Evolutionary conservation across 352 stramenopile genomes (phyloP), one percentile per base, ranked within the genome.

Genomic region (Elongisporangium prolatum): DNA sequence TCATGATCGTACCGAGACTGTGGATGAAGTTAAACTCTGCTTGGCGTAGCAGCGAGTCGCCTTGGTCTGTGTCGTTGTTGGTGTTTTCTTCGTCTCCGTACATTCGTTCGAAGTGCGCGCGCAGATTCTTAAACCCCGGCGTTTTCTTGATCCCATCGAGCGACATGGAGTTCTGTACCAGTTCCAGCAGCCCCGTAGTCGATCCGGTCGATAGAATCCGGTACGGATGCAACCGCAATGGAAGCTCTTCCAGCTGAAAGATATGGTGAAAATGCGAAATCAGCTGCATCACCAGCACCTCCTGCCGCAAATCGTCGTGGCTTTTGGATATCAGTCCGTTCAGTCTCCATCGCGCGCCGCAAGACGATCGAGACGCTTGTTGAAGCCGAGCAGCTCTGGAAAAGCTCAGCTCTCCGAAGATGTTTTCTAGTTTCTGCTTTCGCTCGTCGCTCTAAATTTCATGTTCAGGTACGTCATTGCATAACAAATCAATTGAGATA

Each of bases 251-350:
- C 56, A 87, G 82, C 54, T 87, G 66, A 64, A 98, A 99, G 61
- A 98, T 96, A 48, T 97, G 85, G 49, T 96, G 75, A 54, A 97
- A 98, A 57, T 97, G 89, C 52, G 91, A 86, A 54, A 99, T 98
- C 18, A 99, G 77, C 69, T 99, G 95, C 88, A 99, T 98, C 5
- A 98, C 92, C 62, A 98, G 95, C 44, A 98, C 92, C 76, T 99
- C 96, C 68, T 99, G 97, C 4, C 97, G 79, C 52, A 99, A 69
- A 63, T 99, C 97, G 73, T 99, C 97, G 67, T 97, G 98, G 52
- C 91, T 98, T 80, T 93, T 99, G 25, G 98, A 88, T 72, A 99
- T 99, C 25, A 98, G 80, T 21, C 80, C 77, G 25, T 80, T 66
- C 21, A 93, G 56, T 10, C 70, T 68, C 74, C 83, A 89, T 10